phyloP scores from a whole-genome alignment of 2,329 filamentous ascomycete genomes.

The Fusarium pseudonygamai region DNA sequence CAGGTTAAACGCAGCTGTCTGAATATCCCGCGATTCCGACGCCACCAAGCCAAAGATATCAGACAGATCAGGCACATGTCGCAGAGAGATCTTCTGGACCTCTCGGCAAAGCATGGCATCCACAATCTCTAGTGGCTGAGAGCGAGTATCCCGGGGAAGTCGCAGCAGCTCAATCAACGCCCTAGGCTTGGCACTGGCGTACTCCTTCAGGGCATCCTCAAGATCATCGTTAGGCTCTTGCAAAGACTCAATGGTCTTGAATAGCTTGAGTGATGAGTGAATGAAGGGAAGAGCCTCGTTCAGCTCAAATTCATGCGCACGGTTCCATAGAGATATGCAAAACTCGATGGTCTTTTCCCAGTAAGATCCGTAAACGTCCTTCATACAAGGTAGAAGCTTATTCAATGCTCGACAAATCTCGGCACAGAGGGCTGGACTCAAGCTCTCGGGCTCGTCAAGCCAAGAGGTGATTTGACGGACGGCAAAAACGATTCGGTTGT shows the following conservation, averaged over 20 bases:
- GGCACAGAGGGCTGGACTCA: constrained; percentile 56
- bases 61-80: constrained; percentile 69
- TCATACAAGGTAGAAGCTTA: constrained; percentile 75
- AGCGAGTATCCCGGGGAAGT: constrained; percentile 53
- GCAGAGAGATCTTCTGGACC: constrained; percentile 69
- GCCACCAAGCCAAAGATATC: constrained; percentile 81
- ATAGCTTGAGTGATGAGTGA: constrained; percentile 77
- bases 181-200: constrained; percentile 62
- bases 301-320: constrained; percentile 52
- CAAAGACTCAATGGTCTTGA: constrained; percentile 68
- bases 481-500: constrained; percentile 81
- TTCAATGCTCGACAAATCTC: constrained; percentile 67
- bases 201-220: constrained; percentile 74
- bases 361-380: constrained; percentile 86
- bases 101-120: constrained; percentile 78
- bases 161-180: constrained; percentile 73
- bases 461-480: constrained; percentile 81
- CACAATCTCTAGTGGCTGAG: constrained; percentile 78
- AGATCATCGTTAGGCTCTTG: constrained; percentile 87
- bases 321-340: constrained; percentile 66
- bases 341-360: constrained; percentile 76
- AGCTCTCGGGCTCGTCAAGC: constrained; percentile 63
- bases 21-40: constrained; percentile 77
- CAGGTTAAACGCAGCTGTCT: constrained; percentile 81
- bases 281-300: constrained; percentile 69